phyloP scores from a whole-genome alignment of 2,329 filamentous ascomycete genomes.

The Zymoseptoria brevis region DNA sequence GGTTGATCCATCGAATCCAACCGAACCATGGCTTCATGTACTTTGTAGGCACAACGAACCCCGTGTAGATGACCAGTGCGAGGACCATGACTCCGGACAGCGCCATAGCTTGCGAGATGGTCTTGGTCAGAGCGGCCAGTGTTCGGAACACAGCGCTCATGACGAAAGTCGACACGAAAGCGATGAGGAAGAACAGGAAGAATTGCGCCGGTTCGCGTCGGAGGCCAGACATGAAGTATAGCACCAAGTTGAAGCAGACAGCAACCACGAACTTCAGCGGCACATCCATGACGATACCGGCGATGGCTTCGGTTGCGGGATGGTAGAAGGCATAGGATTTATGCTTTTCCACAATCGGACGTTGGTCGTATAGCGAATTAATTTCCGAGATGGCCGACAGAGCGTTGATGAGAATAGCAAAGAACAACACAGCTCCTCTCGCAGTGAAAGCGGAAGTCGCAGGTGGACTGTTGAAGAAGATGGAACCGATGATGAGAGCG shows the following conservation, averaged over 20 bases:
- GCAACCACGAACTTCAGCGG: constrained; percentile 50
- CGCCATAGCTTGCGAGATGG: constrained; percentile 56
- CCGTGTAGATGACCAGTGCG: constrained; percentile 56
- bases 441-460: constrained; percentile 47
- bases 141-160: constrained; percentile 53
- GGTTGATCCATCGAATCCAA: constrained; percentile 40
- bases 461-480: constrained; percentile 49
- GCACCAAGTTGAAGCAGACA: constrained; percentile 46
- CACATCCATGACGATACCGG: constrained; percentile 48
- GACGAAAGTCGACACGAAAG: constrained; percentile 49
- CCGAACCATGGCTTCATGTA: constrained; percentile 51
- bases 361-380: constrained; percentile 49
- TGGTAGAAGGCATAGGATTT: constrained; percentile 36
- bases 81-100: constrained; percentile 47
- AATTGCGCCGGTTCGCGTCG: constrained; percentile 38
- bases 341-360: constrained; percentile 43
- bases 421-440: constrained; percentile 52
- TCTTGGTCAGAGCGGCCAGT: constrained; percentile 51
- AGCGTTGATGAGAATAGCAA: constrained; percentile 53
- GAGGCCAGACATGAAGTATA: constrained; percentile 52
- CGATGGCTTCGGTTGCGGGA: constrained; percentile 42
- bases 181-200: constrained; percentile 57
- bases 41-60: constrained; percentile 32
- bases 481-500: constrained; percentile 53
- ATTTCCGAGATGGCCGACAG: constrained; percentile 57